Conservation (phyloP, 2,329 filamentous ascomycete genomes). For the Seiridium unicorne region DNA sequence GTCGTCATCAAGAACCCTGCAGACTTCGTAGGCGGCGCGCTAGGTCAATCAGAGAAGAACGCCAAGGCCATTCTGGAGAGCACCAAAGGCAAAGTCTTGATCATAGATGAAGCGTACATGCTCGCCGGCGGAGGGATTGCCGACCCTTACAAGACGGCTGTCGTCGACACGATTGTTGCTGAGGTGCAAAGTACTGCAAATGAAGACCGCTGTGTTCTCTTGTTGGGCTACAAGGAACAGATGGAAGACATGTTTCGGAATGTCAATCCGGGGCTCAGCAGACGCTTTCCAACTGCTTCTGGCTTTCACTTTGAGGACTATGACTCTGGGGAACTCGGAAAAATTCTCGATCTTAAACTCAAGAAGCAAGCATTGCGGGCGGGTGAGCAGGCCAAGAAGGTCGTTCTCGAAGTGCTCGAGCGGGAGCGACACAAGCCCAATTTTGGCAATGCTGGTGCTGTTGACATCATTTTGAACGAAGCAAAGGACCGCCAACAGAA, state of each 20-base stretch:
- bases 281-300: constrained; percentile 62
- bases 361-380: constrained; percentile 51
- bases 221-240: constrained; percentile 68
- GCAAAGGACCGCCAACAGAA: constrained; percentile 54
- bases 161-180: constrained; percentile 72
- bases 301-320: constrained; percentile 73
- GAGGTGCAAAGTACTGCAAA: constrained; percentile 69
- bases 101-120: constrained; percentile 80
- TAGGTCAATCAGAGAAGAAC: constrained; percentile 68
- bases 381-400: constrained; percentile 48
- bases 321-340: constrained; percentile 50
- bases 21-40: constrained; percentile 64
- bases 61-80: constrained; percentile 70
- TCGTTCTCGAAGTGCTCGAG: constrained; percentile 58
- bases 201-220: constrained; percentile 70
- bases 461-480: constrained; percentile 64
- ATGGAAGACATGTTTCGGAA: constrained; percentile 75
- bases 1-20: constrained; percentile 71
- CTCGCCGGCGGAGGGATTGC: constrained; percentile 44
- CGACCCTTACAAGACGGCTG: constrained; percentile 56
- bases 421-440: constrained; percentile 61
- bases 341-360: constrained; percentile 64
- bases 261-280: constrained; percentile 66
- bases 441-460: constrained; percentile 72
- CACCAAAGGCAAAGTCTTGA: constrained; percentile 69